A percentile compares a stretch with the other conserved stretches of the same genome.
These are phyloP conservation scores for Castanea sativa DNA, from an alignment of 306 rosid species.

Conservation along the genomic window DNA sequence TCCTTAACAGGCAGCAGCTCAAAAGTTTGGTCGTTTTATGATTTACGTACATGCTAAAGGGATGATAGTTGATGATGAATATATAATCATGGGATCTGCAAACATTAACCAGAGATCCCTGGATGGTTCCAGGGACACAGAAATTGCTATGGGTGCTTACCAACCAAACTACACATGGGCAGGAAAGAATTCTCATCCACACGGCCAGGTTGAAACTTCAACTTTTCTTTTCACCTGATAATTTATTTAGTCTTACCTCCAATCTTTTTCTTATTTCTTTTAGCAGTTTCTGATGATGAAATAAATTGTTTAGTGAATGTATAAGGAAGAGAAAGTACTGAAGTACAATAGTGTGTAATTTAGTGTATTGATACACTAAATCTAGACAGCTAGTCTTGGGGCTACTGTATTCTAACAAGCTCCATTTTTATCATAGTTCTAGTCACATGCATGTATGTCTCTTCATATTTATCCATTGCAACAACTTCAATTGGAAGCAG, in stretches of 20 bases:
- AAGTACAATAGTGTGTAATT: too few relatives aligned
- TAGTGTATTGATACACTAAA: too few relatives aligned
- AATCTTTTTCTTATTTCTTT: too few relatives aligned
- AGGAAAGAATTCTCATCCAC: slow-evolving; percentile 52
- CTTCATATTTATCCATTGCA: background rate
- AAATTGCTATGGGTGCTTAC: slow-evolving; percentile 79
- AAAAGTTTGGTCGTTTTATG: slow-evolving; percentile 60
- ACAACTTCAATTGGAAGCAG: slow-evolving; percentile 26
- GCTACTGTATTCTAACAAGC: too few relatives aligned
- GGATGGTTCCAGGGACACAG: slow-evolving; percentile 81
- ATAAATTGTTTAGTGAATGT: too few relatives aligned
- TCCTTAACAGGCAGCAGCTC: slow-evolving; percentile 40
- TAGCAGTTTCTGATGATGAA: too few relatives aligned
- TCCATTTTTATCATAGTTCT: too few relatives aligned
- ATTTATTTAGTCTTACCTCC: too few relatives aligned
- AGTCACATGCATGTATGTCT: too few relatives aligned
- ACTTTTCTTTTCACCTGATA: background rate
- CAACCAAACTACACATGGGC: slow-evolving; percentile 64
- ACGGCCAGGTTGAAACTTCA: slow-evolving; percentile 51
- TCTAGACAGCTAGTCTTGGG: too few relatives aligned
- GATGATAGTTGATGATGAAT: slow-evolving; percentile 69
- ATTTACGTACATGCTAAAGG: slow-evolving; percentile 78
- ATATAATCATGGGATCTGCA: slow-evolving; percentile 69
- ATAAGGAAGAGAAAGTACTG: too few relatives aligned
- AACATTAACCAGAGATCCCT: slow-evolving; percentile 75